Evolutionary conservation across 805 yeast species (phyloP).

Genomic region (Saturnispora bothae): DNA sequence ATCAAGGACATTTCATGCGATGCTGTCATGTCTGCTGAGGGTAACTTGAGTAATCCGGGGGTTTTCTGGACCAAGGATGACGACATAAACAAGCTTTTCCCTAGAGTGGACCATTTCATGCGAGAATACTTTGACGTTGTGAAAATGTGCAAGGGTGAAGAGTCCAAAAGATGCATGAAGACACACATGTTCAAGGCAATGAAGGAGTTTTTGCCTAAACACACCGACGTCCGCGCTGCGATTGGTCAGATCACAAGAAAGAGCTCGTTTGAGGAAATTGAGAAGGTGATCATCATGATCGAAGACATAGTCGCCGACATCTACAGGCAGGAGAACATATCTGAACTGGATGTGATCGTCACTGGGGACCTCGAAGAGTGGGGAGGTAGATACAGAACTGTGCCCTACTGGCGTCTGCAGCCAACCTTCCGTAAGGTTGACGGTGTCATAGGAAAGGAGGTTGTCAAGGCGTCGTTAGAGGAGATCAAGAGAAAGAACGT

Average conservation of each 20-base stretch:
- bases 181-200: slow-evolving; percentile 84
- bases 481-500: slow-evolving; percentile 8
- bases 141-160: slow-evolving; percentile 47
- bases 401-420: slow-evolving; percentile 95
- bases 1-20: slow-evolving; percentile 57
- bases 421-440: slow-evolving; percentile 87
- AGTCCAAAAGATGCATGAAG: slow-evolving; percentile 77
- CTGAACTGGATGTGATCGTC: slow-evolving; percentile 42
- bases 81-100: slow-evolving; percentile 57
- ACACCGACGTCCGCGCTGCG: slow-evolving; percentile 67
- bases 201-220: slow-evolving; percentile 66
- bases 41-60: slow-evolving; percentile 88
- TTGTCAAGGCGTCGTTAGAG: slow-evolving; percentile 16
- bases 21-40: slow-evolving; percentile 97
- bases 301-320: slow-evolving; percentile 57
- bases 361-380: slow-evolving; percentile 48
- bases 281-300: slow-evolving; percentile 46
- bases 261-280: slow-evolving; percentile 36
- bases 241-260: slow-evolving; percentile 44
- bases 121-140: slow-evolving; percentile 87
- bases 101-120: slow-evolving; percentile 73
- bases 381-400: slow-evolving; percentile 73
- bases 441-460: slow-evolving; percentile 51
- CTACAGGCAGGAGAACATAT: slow-evolving; percentile 40
- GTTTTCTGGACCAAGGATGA: slow-evolving; percentile 52